These are phyloP conservation scores for Penicillium concentricum DNA, from an alignment of 2,329 filamentous ascomycete genomes.

Conservation along the genomic window DNA sequence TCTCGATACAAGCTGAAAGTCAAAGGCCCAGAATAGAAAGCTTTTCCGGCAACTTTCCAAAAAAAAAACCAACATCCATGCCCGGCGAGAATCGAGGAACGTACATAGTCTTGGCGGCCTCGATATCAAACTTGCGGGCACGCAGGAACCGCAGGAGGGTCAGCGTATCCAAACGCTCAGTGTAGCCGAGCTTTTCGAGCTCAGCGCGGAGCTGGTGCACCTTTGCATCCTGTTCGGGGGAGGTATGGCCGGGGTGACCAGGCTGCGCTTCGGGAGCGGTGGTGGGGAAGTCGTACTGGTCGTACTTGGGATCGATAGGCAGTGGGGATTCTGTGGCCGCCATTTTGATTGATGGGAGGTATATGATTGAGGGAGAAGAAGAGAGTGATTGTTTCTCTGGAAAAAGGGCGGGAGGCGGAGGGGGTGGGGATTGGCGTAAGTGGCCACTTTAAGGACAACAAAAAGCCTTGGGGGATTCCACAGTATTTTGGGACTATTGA, in stretches of 20 bases:
- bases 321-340: constrained; percentile 34
- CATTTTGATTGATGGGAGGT: constrained; percentile 28
- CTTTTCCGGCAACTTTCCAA: not conserved
- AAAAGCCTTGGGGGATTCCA: not conserved
- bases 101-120: constrained; percentile 82
- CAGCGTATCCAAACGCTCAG: constrained; percentile 83
- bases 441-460: constrained; percentile 20
- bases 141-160: constrained; percentile 90
- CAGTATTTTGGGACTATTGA: not conserved
- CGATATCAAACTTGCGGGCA: constrained; percentile 91
- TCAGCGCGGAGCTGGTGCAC: constrained; percentile 79
- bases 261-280: constrained; percentile 66
- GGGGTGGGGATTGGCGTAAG: constrained; percentile 18
- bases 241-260: constrained; percentile 88
- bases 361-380: constrained; percentile 7
- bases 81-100: constrained; percentile 33
- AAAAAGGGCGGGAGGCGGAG: constrained; percentile 21
- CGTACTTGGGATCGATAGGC: constrained; percentile 81
- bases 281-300: constrained; percentile 90
- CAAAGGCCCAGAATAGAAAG: not conserved
- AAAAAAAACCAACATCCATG: not conserved
- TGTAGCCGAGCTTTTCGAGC: constrained; percentile 81
- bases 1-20: not conserved
- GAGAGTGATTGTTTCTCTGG: constrained; percentile 11
- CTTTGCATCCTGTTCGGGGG: constrained; percentile 81